Evolutionary conservation across 148 eudicot genomes (phyloP).

Genomic region (Heliamphora exappendiculata): DNA sequence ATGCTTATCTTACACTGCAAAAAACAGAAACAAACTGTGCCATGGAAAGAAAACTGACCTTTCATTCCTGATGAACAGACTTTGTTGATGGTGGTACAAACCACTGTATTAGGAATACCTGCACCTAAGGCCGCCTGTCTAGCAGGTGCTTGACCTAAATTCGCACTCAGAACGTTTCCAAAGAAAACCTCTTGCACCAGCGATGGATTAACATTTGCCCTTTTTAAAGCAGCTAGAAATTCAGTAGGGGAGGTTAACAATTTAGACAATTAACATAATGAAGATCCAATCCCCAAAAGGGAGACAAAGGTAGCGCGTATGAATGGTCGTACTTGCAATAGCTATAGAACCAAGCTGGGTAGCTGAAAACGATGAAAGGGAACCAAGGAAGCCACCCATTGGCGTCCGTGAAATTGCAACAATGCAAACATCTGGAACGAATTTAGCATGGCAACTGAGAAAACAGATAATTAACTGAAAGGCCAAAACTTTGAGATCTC

Average conservation of each 20-base stretch:
- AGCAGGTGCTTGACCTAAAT: conserved; percentile 99
- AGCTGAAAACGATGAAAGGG: conserved; percentile 86
- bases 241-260: background rate
- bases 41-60: conserved; percentile 37
- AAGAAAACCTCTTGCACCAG: conserved; percentile 86
- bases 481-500: background rate
- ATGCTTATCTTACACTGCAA: background rate
- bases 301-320: background rate
- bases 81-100: conserved; percentile 93
- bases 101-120: conserved; percentile 74
- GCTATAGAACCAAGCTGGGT: conserved; percentile 88
- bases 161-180: conserved; percentile 94
- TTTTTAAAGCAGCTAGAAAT: conserved; percentile 65
- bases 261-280: conserved; percentile 5
- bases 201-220: conserved; percentile 73
- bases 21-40: background rate
- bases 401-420: conserved; percentile 94
- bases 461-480: background rate
- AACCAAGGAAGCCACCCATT: conserved; percentile 80
- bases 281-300: background rate
- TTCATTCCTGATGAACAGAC: conserved; percentile 95
- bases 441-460: conserved; percentile 1
- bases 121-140: conserved; percentile 96
- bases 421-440: conserved; percentile 70
- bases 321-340: conserved; percentile 45